Base-by-base conservation (phyloP, 129 eudicot genomes). In the Lactuca sativa region DNA sequence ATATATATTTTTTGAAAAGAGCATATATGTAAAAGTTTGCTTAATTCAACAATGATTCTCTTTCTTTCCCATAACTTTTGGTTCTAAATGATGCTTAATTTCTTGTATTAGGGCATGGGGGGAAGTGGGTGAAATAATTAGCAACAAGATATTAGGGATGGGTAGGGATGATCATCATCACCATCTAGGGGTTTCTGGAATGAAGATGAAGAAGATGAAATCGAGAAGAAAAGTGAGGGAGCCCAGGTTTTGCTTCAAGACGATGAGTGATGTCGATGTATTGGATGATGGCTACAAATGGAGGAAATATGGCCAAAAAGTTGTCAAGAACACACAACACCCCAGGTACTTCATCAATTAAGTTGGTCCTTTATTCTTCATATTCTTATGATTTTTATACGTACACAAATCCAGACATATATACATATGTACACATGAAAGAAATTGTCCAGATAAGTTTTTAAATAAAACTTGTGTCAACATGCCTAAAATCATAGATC, bases 241-340 rank as follows among this genome's bases (percentile, higher is more conserved):
- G 68, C 97, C 97, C 9, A 81, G 95, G 56, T 90, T 90, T 83
- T 82, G 95, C 82, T 90, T 90, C 95, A 90, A 90, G 78, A 90
- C 97, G 61, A 75, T 85, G 78, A 90, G 97, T 79, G 95, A 90
- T 54, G 80, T 90, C 60, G 97, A 90, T 83, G 91, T 90, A 4
- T 61, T 90, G 83, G 97, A 87, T 74, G 97, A 89, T 86, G 96
- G 96, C 68, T 88, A 88, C 68, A 88, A 86, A 57, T 88, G 96
- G 96, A 81, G 96, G 38, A 87, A 87, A 72, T 90, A 87, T 73
- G 97, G 97, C 56, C 97, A 90, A 82, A 90, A 90, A 78, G 97
- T 90, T 53, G 97, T 90, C 68, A 90, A 90, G 81, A 87, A 85
- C 84, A 90, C 97, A 62, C 91, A 82, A 72, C 95, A 90, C 68